Base-by-base conservation (phyloP, 805 yeast genomes). In the Saturnispora besseyi region DNA sequence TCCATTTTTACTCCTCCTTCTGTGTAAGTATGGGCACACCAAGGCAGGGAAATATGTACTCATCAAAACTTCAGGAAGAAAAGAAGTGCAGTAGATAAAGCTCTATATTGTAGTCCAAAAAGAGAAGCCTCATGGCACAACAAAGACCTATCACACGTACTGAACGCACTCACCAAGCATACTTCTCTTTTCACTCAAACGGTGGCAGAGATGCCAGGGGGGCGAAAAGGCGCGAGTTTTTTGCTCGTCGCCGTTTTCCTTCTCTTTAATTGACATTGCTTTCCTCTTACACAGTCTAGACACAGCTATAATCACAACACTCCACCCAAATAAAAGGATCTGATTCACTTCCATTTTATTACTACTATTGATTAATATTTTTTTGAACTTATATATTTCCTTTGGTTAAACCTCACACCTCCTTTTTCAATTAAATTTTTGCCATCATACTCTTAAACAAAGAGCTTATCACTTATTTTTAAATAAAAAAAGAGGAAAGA, bases 241-340 rank as follows among this genome's bases (percentile, higher is more conserved):
- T 11, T 36, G 40, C 40, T 36, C 40, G 40, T 38, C 30, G 42
- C 42, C 42, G 42, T 38, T 38, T 38, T 38, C 42, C 42, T 24
- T 24, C 41, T 38, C 26, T 12, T 38, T 38, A 38, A 22, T 38
- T 38, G 30, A 24, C 28, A 13, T 12, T 31, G 34, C 34, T 31
- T 31, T 38, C 28, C 30, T 38, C 30, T 11, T 38, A 24, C 29
- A 11, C 15, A 12, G 15, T n/a, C 12, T 24, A 24, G 21, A 38
- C 40, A 38, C 18, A 22, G 13, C 42, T 38, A 38, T 24, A 24
- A 12, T 38, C 42, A 24, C 18, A 9, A 12, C 42, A 38, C 24
- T 11, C 15, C 6, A 36, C 15, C 40, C 40, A 18, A 9, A 21
- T 22, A 36, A 10, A 12, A 22, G 21, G 40, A 21, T 18, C 24